Evolutionary conservation across 1,139 yeast species (phyloP).

Genomic region (Geotrichum restrictum): DNA sequence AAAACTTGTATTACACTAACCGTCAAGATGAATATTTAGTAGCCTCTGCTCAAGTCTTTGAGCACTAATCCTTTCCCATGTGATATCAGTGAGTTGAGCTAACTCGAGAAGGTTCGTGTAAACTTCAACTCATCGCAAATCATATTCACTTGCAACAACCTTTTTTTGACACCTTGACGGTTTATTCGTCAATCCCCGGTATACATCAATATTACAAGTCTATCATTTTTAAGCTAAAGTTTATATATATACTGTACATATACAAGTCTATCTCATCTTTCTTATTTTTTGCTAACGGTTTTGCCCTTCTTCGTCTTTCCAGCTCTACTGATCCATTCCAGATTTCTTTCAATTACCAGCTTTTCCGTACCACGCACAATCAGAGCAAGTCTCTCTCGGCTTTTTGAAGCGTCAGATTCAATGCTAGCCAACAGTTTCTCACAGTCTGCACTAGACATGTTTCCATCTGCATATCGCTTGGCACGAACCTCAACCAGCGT

Average conservation of each 20-base stretch:
- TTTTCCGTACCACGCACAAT: conserved; percentile 37
- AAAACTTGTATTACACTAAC: too few species aligned
- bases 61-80: too few species aligned
- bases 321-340: conserved; percentile 16
- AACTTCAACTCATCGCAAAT: too few species aligned
- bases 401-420: conserved; percentile 12
- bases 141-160: too few species aligned
- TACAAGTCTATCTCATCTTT: neutral
- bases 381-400: conserved; percentile 28
- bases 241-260: neutral
- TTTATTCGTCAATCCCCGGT: neutral
- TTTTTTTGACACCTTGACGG: neutral
- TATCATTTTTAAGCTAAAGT: neutral
- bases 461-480: conserved; percentile 34
- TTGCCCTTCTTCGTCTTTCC: conserved; percentile 11
- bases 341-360: conserved; percentile 33
- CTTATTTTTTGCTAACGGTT: neutral
- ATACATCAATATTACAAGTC: neutral
- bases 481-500: conserved; percentile 28
- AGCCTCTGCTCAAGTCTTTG: too few species aligned
- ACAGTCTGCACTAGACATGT: conserved; percentile 32
- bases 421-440: conserved; percentile 24
- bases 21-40: too few species aligned
- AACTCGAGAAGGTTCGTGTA: too few species aligned
- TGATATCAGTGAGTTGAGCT: too few species aligned